Evolutionary conservation across 306 rosid species (phyloP).

Genomic region (Ormosia semicastrata): DNA sequence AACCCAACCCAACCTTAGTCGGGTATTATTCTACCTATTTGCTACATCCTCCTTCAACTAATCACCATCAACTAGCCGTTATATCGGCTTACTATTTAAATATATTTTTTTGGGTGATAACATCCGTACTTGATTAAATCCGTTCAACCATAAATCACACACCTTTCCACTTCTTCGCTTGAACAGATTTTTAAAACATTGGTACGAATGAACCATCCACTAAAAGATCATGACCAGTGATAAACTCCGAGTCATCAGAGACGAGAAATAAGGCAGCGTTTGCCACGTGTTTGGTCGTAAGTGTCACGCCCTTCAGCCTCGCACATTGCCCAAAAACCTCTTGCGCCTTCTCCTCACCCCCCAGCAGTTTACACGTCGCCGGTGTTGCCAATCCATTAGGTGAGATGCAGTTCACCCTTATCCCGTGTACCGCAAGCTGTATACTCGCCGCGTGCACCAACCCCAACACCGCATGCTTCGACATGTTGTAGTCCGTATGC

Average conservation of each 20-base stretch:
- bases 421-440: constrained; percentile 45
- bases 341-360: constrained; percentile 4
- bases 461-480: constrained; percentile 58
- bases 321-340: not conserved
- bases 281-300: constrained; percentile 37
- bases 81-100: no score
- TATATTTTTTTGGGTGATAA: no score
- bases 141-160: no score
- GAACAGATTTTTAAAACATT: no score
- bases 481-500: constrained; percentile 41
- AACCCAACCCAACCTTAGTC: no score
- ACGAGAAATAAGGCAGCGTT: constrained; percentile 48
- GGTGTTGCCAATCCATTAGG: constrained; percentile 49
- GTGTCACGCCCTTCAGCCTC: constrained; percentile 37
- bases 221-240: constrained; percentile 35
- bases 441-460: constrained; percentile 43
- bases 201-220: constrained; percentile 27
- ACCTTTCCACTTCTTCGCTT: no score
- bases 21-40: no score
- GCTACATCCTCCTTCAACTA: no score
- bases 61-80: no score
- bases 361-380: not conserved
- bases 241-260: constrained; percentile 33
- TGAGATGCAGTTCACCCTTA: constrained; percentile 57
- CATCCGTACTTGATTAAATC: no score